Evolutionary conservation across 768 basidiomycete genomes (phyloP), one percentile per base, ranked within the genome.

Genomic region (Kwoniella bestiolae): DNA sequence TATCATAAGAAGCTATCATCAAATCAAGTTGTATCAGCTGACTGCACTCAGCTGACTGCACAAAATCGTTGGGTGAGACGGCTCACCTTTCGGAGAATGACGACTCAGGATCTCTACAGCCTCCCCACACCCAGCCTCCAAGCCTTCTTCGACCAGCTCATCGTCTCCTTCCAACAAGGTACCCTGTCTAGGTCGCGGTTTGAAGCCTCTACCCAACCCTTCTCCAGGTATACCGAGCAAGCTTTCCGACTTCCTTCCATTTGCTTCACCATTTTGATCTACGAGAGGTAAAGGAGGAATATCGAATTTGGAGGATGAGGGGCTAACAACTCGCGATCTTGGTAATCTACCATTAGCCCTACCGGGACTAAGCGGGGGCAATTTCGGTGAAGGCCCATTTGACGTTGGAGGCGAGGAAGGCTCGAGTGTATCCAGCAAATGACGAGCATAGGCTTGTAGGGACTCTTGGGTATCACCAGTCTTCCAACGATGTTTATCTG

Each of bases 101-200:
- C 94, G 82, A 18, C 93, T 94, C 64, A 96, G 82, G 56, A 94
- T 88, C 83, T 97, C 93, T 12, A 95, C 92, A 0, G 92, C 91
- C 78, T 94, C 89, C 50, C 92, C 84, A 79, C 83, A 84, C 0
- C 82, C 78, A 6, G 63, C 65, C 23, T 70, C 71, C 2, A 63
- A 60, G 11, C 63, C 44, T 21, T 71, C 67, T 31, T 67, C 66
- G 2, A 68, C 67, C 38, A 78, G 49, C 26, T 73, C 69, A 44
- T 73, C 73, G 38, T 70, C 69, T 4, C 67, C 66, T 32, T 69
- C 57, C 18, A 68, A 51, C 32, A 65, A 31, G 56, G 67, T 57
- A 4, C 58, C 65, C 70, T 75, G 44, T 53, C 72, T 28, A 41
- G 58, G 8, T 31, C 60, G 44, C 21, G 56, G 63, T 32, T 52